phyloP scores from a whole-genome alignment of 2,329 filamentous ascomycete genomes.

The Aureobasidium namibiae region DNA sequence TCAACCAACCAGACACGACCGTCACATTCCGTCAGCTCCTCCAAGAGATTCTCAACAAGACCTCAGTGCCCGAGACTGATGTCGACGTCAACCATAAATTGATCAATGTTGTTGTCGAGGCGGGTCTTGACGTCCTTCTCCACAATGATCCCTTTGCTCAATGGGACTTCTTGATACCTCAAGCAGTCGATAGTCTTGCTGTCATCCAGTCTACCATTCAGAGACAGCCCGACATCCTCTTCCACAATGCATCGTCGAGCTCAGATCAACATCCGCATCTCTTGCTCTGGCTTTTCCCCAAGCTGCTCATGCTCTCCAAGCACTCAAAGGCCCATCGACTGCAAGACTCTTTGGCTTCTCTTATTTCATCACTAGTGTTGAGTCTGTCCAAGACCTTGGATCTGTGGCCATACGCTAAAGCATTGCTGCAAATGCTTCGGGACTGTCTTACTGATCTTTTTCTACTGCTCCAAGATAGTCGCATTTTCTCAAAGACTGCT shows the following conservation, averaged over 20 bases:
- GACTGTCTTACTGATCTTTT: constrained; percentile 33
- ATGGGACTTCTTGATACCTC: constrained; percentile 45
- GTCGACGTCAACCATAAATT: constrained; percentile 74
- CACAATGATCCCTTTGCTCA: constrained; percentile 62
- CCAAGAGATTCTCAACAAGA: constrained; percentile 48
- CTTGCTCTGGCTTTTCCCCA: constrained; percentile 46
- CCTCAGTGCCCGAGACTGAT: constrained; percentile 51
- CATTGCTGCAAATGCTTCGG: constrained; percentile 29
- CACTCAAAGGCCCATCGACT: constrained; percentile 34
- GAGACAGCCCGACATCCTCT: constrained; percentile 64
- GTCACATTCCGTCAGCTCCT: constrained; percentile 70
- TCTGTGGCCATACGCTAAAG: constrained; percentile 28
- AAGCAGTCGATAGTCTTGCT: constrained; percentile 64
- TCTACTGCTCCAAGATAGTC: neutral
- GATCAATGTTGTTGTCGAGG: constrained; percentile 73
- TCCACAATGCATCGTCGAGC: constrained; percentile 24
- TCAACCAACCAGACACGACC: constrained; percentile 8
- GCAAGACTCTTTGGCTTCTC: constrained; percentile 27
- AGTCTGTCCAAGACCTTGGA: constrained; percentile 28
- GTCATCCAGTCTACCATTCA: constrained; percentile 68
- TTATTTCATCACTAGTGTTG: constrained; percentile 31
- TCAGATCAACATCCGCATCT: constrained; percentile 34
- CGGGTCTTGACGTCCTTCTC: constrained; percentile 62
- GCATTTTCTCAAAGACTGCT: neutral
- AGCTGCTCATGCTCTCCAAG: constrained; percentile 41